A percentile compares a stretch with the other conserved stretches of the same genome.
phyloP scores from a whole-genome alignment of 352 stramenopile genomes.

The Phytopythium chamaehyphon region DNA sequence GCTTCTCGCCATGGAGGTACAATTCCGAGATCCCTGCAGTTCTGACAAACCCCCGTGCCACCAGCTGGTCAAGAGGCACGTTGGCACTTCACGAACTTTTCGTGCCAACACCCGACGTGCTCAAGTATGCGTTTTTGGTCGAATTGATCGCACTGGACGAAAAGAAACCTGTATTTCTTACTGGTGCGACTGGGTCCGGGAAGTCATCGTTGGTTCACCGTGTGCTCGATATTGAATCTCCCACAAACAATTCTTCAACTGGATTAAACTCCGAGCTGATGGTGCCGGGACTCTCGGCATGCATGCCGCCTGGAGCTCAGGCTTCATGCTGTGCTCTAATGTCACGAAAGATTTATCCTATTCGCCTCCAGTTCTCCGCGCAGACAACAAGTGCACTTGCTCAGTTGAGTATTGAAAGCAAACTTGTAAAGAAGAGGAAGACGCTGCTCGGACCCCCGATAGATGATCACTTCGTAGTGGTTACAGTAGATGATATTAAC shows the following conservation, averaged over 20 bases:
- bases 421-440: slow-evolving; percentile 90
- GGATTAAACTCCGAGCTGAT: background rate
- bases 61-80: slow-evolving; percentile 17
- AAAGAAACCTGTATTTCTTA: slow-evolving; percentile 80
- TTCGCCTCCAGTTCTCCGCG: slow-evolving; percentile 83
- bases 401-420: slow-evolving; percentile 87
- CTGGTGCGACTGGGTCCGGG: slow-evolving; percentile 82
- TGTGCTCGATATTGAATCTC: slow-evolving; percentile 41
- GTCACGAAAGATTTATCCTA: slow-evolving; percentile 28
- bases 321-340: background rate
- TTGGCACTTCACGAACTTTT: slow-evolving; percentile 42
- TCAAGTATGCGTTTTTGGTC: slow-evolving; percentile 60
- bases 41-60: slow-evolving; percentile 4
- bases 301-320: background rate
- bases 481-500: slow-evolving; percentile 92
- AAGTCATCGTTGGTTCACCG: slow-evolving; percentile 86
- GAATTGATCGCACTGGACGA: slow-evolving; percentile 51
- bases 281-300: background rate
- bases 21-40: slow-evolving; percentile 12
- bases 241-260: background rate
- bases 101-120: slow-evolving; percentile 59
- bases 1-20: slow-evolving; percentile 48
- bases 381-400: slow-evolving; percentile 80
- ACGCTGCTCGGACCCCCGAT: slow-evolving; percentile 86
- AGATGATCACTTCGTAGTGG: slow-evolving; percentile 63